phyloP scores from a whole-genome alignment of 2,329 filamentous ascomycete genomes.

The Cryphonectria japonica region DNA sequence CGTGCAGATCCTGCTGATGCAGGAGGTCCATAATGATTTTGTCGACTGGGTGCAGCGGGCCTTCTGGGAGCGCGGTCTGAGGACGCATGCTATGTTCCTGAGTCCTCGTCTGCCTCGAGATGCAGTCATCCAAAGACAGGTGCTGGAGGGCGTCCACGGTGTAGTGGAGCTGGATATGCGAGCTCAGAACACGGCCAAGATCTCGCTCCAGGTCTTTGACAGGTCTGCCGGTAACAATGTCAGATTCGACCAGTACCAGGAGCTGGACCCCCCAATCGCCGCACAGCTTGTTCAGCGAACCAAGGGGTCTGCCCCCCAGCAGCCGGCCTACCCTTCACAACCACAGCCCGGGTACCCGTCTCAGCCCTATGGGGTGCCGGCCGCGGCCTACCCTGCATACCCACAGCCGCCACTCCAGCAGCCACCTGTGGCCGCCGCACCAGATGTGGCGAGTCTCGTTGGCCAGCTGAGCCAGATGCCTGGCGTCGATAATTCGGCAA shows the following conservation, averaged over 20 bases:
- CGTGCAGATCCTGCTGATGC: conserved; percentile 82
- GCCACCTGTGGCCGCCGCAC: conserved; percentile 36
- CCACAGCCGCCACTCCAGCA: conserved; percentile 40
- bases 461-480: conserved; percentile 65
- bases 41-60: conserved; percentile 79
- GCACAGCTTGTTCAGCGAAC: conserved; percentile 79
- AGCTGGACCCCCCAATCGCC: conserved; percentile 77
- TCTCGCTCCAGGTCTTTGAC: conserved; percentile 85
- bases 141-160: conserved; percentile 85
- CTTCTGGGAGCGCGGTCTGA: conserved; percentile 73
- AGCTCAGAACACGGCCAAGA: conserved; percentile 71
- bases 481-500: conserved; percentile 67
- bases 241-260: conserved; percentile 84
- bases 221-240: conserved; percentile 77
- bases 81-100: conserved; percentile 78
- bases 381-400: conserved; percentile 34
- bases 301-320: conserved; percentile 48
- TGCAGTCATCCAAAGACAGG: conserved; percentile 81
- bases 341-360: conserved; percentile 39
- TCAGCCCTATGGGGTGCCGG: conserved; percentile 31
- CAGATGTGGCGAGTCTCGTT: conserved; percentile 67
- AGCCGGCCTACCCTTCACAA: conserved; percentile 36
- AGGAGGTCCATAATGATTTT: conserved; percentile 79
- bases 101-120: conserved; percentile 76
- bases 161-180: conserved; percentile 76